phyloP scores from a whole-genome alignment of 805 yeast species.

The Maudiozyma turicensis region DNA sequence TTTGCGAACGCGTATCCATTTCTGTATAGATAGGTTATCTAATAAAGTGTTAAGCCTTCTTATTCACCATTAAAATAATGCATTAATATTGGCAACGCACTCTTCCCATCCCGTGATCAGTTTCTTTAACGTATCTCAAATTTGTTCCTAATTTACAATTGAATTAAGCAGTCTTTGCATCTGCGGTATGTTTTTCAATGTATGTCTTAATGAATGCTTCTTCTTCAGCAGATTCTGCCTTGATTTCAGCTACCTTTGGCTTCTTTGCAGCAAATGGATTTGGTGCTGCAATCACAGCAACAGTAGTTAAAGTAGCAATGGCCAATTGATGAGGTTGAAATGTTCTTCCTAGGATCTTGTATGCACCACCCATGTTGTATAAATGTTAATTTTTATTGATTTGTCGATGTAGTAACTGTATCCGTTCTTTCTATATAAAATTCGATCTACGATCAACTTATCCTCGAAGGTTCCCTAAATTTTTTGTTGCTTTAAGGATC shows the following conservation, averaged over 20 bases:
- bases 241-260: conserved; percentile 56
- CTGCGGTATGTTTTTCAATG: conserved; percentile 34
- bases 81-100: too few relatives aligned
- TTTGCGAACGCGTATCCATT: too few relatives aligned
- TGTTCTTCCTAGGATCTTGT: conserved; percentile 73
- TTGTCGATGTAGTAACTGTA: too few relatives aligned
- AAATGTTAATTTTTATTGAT: neutral
- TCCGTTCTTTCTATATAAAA: neutral
- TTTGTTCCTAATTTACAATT: neutral
- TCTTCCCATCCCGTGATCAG: too few relatives aligned
- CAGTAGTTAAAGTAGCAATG: conserved; percentile 66
- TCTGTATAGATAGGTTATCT: too few relatives aligned
- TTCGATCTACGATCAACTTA: neutral
- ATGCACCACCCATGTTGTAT: conserved; percentile 62
- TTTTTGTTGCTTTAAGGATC: neutral
- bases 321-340: conserved; percentile 81
- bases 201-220: conserved; percentile 75
- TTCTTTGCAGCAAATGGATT: conserved; percentile 55
- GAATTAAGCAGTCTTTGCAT: neutral
- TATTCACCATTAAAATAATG: too few relatives aligned
- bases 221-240: conserved; percentile 78
- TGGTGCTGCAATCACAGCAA: conserved; percentile 54
- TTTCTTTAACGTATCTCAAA: neutral
- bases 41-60: neutral
- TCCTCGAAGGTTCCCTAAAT: neutral